Percentiles rank a stretch among this genome's conserved stretches.
Evolutionary conservation across 2,329 filamentous ascomycete species (phyloP).

Genomic region (Colletotrichum agaves): DNA sequence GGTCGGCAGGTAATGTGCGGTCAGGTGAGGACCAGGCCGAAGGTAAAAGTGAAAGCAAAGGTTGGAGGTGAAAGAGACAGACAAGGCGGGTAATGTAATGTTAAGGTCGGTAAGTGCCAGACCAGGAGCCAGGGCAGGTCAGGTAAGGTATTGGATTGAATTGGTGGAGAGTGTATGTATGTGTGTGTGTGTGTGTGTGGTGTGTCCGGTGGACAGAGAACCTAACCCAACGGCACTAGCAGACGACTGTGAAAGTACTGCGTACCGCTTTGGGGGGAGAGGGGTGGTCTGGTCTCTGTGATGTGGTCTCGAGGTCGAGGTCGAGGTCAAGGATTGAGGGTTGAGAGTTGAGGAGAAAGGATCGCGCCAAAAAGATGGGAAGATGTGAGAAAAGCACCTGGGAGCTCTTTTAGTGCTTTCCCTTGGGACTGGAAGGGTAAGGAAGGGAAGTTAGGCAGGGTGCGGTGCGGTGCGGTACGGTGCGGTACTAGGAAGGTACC

Average conservation of each 20-base stretch:
- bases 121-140: constrained; percentile 1
- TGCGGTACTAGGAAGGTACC: constrained; percentile 27
- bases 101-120: constrained; percentile 22
- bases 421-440: constrained; percentile 1
- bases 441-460: constrained; percentile 1
- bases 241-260: no score
- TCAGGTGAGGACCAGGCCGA: background rate
- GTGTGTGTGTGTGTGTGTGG: background rate
- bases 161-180: constrained; percentile 27
- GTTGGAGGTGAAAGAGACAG: constrained; percentile 22
- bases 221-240: no score
- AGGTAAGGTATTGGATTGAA: background rate
- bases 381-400: constrained; percentile 27
- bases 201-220: no score
- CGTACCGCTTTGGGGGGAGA: no score
- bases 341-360: constrained; percentile 25
- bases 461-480: constrained; percentile 35
- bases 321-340: background rate
- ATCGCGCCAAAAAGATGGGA: constrained; percentile 34
- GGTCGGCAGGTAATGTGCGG: constrained; percentile 18
- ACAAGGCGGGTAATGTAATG: constrained; percentile 36
- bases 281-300: no score
- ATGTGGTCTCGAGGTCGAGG: no score
- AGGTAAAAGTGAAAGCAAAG: background rate
- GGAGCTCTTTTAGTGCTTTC: no score